Base-by-base conservation (phyloP, 2,329 filamentous ascomycete genomes). In the Pseudogymnoascus pannorum region DNA sequence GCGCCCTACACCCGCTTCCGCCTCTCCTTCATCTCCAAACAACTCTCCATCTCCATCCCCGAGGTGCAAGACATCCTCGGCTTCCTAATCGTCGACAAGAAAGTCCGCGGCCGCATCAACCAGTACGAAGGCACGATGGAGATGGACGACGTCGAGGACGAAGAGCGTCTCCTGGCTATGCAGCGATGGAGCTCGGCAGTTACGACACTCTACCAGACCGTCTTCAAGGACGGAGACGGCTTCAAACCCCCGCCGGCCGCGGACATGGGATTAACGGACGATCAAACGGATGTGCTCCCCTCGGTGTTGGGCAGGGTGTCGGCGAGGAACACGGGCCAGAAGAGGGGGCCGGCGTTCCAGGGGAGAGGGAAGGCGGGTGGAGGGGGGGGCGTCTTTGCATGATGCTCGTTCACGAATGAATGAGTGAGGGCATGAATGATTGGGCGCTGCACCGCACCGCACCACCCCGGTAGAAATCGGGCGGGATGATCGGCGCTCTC, bases 41-140 rank as follows among this genome's bases (percentile, higher is more conserved):
- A 93, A 69, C 87, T 99, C 65, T 89, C 89, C 72, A 96, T 99
- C 66, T 87, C 88, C 26, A 83, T 91, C 54, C 78, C 84, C 12
- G 94, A 99, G 75, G 92, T 96, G 2, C 88, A 95, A 76, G 94
- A 99, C 69, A 97, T 99, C 64, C 78, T 97, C n/a, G 88, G 92
- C 57, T 96, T 92, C 76, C 80, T 97, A 60, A 97, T 99, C 66
- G 84, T 97, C 64, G 91, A 96, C 72, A 87, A 89, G 70, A 91
- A 92, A 73, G 86, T 99, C 67, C 81, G 86, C 58, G 94, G 91
- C 64, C 89, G 88, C 74, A 93, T 99, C 70, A 89, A 99, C 75
- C 91, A 97, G 76, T 86, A 92, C 74, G 82, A 84, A 62, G 92
- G 93, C 54, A 89, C 87, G 0, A 86, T 99, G 20, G 86, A 92